Evolutionary conservation across 2,329 filamentous ascomycete species (phyloP).

Genomic region (Fusarium austroafricanum): DNA sequence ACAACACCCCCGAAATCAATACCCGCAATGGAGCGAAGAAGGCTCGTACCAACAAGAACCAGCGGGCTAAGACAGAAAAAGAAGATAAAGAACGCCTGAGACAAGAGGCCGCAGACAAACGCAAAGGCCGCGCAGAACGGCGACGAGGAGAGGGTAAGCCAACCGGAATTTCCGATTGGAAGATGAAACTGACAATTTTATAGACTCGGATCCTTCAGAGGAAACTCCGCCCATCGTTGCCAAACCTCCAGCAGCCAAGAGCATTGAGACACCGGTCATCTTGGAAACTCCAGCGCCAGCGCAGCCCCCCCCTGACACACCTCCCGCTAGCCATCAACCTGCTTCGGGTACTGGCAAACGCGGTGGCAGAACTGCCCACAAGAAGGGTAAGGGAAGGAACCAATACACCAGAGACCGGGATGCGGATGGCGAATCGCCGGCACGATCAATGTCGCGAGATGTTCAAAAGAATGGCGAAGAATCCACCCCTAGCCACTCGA

Average conservation of each 20-base stretch:
- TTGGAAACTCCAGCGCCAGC: constrained; percentile 46
- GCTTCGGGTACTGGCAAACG: constrained; percentile 67
- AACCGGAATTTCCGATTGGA: not conserved
- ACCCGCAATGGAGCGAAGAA: constrained; percentile 68
- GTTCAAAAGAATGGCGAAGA: constrained; percentile 54
- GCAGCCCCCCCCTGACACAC: constrained; percentile 52
- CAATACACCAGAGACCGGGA: constrained; percentile 86
- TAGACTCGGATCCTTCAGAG: constrained; percentile 79
- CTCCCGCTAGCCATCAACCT: constrained; percentile 58
- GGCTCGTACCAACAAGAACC: constrained; percentile 68
- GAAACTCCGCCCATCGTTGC: constrained; percentile 67
- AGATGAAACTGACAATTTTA: constrained; percentile 22
- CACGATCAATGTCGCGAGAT: constrained; percentile 66
- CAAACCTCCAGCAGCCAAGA: constrained; percentile 47
- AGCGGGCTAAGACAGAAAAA: constrained; percentile 72
- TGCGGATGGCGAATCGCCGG: constrained; percentile 66
- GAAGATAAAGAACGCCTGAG: constrained; percentile 81
- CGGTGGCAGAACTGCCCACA: constrained; percentile 69
- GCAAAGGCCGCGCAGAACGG: constrained; percentile 84
- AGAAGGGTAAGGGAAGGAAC: constrained; percentile 79
- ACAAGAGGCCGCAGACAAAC: constrained; percentile 79
- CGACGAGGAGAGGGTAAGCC: constrained; percentile 81
- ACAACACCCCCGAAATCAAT: constrained; percentile 56
- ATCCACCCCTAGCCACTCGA: constrained; percentile 51
- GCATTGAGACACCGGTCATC: constrained; percentile 47